These are phyloP conservation scores for Piper betle DNA, from an alignment of 164 flowering plant species.

Conservation along the genomic window DNA sequence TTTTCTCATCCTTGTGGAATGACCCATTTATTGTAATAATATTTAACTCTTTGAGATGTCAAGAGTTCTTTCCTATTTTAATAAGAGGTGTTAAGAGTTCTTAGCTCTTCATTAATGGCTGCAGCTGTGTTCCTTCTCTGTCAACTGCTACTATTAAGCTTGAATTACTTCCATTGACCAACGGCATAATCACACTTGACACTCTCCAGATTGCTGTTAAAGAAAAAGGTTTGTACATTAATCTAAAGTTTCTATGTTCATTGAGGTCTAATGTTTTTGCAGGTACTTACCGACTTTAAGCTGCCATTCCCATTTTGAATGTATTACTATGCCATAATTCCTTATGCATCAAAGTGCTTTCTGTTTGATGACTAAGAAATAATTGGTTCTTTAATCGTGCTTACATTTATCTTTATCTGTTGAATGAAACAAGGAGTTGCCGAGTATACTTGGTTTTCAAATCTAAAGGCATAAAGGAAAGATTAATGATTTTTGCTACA, in stretches of 20 bases:
- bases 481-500: no score
- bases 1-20: no score
- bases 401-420: background rate
- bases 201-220: constrained; percentile 41
- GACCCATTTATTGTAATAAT: no score
- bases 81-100: background rate
- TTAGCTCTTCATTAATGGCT: background rate
- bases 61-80: no score
- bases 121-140: constrained; percentile 80
- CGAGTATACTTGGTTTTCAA: no score
- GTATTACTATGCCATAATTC: background rate
- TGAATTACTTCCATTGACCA: constrained; percentile 90
- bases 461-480: no score
- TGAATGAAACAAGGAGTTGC: no score
- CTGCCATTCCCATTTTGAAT: background rate
- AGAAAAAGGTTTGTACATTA: constrained; percentile 37
- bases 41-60: background rate
- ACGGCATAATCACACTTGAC: constrained; percentile 87
- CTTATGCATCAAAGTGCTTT: background rate
- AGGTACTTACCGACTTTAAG: background rate
- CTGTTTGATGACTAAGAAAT: background rate
- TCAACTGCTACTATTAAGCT: constrained; percentile 88
- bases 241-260: background rate
- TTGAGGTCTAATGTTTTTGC: background rate
- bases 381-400: background rate